A percentile compares a stretch with the other conserved stretches of the same genome.
These are phyloP conservation scores for Apiospora saccharicola DNA, from an alignment of 2,329 filamentous ascomycete species.

Conservation along the genomic window DNA sequence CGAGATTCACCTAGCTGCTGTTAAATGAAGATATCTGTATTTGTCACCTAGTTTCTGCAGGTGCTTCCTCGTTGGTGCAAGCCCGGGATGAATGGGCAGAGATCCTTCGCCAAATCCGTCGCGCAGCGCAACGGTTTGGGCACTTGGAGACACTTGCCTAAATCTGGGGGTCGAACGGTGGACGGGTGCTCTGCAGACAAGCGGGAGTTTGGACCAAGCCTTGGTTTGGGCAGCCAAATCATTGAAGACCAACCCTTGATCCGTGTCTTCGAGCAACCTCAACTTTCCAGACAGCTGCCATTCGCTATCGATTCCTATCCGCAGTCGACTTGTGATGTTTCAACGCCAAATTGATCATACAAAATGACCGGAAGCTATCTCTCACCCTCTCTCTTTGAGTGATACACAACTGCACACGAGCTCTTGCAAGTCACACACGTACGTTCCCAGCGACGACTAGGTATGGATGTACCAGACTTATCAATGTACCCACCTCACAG, in stretches of 20 bases:
- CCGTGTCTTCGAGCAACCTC: background rate
- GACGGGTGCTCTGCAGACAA: background rate
- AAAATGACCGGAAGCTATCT: background rate
- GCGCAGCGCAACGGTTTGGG: conserved; percentile 8
- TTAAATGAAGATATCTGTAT: conserved; percentile 15
- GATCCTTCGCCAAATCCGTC: conserved; percentile 5
- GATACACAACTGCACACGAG: background rate
- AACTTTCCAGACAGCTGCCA: background rate
- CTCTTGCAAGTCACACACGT: background rate
- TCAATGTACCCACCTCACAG: background rate
- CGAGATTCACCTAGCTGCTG: background rate
- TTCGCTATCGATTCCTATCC: conserved; percentile 14
- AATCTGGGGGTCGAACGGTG: conserved; percentile 13
- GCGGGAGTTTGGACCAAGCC: conserved; percentile 7
- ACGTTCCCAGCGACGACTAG: background rate
- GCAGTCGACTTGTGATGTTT: background rate
- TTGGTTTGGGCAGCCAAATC: background rate
- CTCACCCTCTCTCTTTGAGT: background rate
- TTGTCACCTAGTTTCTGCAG: background rate
- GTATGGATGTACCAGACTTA: background rate
- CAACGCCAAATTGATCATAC: background rate
- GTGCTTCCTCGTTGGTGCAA: conserved; percentile 15
- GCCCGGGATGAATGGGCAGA: background rate
- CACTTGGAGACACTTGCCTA: background rate
- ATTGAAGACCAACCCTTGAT: conserved; percentile 17